These are phyloP conservation scores for Scytalidium sp. DNA, from an alignment of 2,329 filamentous ascomycete genomes.

Conservation along the genomic window DNA sequence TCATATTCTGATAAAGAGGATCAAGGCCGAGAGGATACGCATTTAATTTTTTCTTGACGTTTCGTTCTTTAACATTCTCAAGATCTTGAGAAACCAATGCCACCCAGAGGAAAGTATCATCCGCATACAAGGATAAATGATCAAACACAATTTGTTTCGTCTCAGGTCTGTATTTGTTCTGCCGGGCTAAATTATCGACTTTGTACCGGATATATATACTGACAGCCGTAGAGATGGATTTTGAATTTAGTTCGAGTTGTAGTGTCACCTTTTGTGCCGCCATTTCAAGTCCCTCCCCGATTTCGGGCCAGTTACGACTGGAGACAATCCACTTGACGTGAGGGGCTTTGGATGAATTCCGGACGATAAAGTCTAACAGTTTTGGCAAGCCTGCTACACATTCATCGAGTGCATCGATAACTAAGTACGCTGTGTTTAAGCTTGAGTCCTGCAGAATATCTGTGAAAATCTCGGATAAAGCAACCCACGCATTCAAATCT, in stretches of 20 bases:
- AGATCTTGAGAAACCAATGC: constrained; percentile 4
- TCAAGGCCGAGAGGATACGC: constrained; percentile 2
- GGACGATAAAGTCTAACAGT: constrained; percentile 12
- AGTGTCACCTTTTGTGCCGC: constrained; percentile 18
- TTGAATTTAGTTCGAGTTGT: constrained; percentile 34
- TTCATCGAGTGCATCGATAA: constrained; percentile 16
- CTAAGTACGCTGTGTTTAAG: constrained; percentile 5
- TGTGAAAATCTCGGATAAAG: constrained; percentile 28
- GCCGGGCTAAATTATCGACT: constrained; percentile 13
- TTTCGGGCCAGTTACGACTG: constrained; percentile 36
- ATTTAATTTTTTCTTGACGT: neutral
- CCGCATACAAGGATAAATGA: constrained; percentile 28
- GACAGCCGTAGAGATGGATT: constrained; percentile 31
- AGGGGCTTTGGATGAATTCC: constrained; percentile 9
- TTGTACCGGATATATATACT: constrained; percentile 32
- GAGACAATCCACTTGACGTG: constrained; percentile 38
- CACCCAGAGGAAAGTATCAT: constrained; percentile 30
- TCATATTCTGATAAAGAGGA: constrained; percentile 6
- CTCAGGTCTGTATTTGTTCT: constrained; percentile 14
- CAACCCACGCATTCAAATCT: constrained; percentile 24
- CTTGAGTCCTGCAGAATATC: constrained; percentile 29
- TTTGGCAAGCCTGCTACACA: constrained; percentile 4
- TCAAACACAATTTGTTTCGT: constrained; percentile 14
- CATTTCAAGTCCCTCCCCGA: constrained; percentile 28
- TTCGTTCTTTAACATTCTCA: constrained; percentile 1